Percentiles rank a stretch among this genome's conserved stretches.
Conservation (phyloP, 176 grass and related monocot genomes). For the Typha latifolia region DNA sequence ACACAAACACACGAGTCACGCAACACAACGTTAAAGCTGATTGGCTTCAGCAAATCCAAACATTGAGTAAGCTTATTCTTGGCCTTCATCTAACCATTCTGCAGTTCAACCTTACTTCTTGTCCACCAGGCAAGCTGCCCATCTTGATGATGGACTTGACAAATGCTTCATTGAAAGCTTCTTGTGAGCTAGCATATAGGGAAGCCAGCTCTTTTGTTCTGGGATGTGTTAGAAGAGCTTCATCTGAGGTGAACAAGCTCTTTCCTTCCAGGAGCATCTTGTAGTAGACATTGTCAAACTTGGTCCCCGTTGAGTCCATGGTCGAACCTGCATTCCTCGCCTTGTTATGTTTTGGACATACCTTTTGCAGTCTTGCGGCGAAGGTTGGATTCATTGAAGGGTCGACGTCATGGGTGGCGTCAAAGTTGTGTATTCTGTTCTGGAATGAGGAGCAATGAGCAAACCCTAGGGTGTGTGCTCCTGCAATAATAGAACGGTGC, state of each 20-base stretch:
- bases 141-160: constrained; percentile 67
- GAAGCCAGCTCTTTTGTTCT: constrained; percentile 46
- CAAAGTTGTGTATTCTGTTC: constrained; percentile 45
- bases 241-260: constrained; percentile 60
- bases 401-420: constrained; percentile 23
- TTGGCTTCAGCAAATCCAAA: too few relatives aligned
- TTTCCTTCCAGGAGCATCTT: constrained; percentile 50
- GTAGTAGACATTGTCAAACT: constrained; percentile 85
- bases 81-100: constrained; percentile 14
- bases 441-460: constrained; percentile 93
- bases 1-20: background rate
- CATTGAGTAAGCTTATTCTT: too few relatives aligned
- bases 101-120: constrained; percentile 75
- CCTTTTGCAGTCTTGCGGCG: constrained; percentile 42
- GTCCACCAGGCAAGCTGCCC: constrained; percentile 45
- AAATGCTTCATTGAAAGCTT: constrained; percentile 51
- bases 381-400: constrained; percentile 50
- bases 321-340: constrained; percentile 35
- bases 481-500: background rate
- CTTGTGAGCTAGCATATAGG: constrained; percentile 47
- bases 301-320: constrained; percentile 46
- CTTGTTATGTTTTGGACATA: constrained; percentile 67
- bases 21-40: background rate
- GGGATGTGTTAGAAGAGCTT: constrained; percentile 66
- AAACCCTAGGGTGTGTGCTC: constrained; percentile 83